phyloP scores from a whole-genome alignment of 1,139 yeast genomes.

The Saccharomyces hybrid region DNA sequence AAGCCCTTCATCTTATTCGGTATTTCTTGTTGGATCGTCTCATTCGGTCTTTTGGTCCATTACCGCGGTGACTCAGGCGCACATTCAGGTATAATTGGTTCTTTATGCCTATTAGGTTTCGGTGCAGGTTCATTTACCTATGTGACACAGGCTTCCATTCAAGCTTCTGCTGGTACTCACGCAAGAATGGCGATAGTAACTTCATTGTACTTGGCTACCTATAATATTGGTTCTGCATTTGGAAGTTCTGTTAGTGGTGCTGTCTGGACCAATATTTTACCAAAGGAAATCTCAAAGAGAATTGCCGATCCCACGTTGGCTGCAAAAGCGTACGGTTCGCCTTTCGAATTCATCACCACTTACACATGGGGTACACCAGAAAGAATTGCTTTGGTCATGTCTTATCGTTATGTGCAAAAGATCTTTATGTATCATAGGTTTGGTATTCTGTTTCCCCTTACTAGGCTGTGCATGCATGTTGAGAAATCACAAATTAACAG shows the following conservation, averaged over 20 bases:
- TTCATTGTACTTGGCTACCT: slow-evolving; percentile 46
- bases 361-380: slow-evolving; percentile 53
- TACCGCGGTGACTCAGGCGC: slow-evolving; percentile 42
- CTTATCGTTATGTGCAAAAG: slow-evolving; percentile 52
- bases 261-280: slow-evolving; percentile 47
- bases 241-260: slow-evolving; percentile 44
- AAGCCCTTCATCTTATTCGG: slow-evolving; percentile 58
- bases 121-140: slow-evolving; percentile 68
- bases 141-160: slow-evolving; percentile 56
- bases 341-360: slow-evolving; percentile 39
- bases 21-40: slow-evolving; percentile 42
- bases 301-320: slow-evolving; percentile 18
- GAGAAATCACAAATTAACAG: slow-evolving; percentile 42
- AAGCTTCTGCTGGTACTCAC: slow-evolving; percentile 47
- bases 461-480: slow-evolving; percentile 41
- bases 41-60: slow-evolving; percentile 49
- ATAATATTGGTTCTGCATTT: slow-evolving; percentile 48
- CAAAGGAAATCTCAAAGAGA: slow-evolving; percentile 29
- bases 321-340: slow-evolving; percentile 41
- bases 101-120: slow-evolving; percentile 55
- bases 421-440: slow-evolving; percentile 49
- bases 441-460: slow-evolving; percentile 48
- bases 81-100: slow-evolving; percentile 53
- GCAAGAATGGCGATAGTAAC: slow-evolving; percentile 51
- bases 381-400: slow-evolving; percentile 44